A percentile compares a stretch with the other conserved stretches of the same genome.
These are phyloP conservation scores for Graphium sp. DNA, from an alignment of 2,329 filamentous ascomycete genomes.

Conservation along the genomic window DNA sequence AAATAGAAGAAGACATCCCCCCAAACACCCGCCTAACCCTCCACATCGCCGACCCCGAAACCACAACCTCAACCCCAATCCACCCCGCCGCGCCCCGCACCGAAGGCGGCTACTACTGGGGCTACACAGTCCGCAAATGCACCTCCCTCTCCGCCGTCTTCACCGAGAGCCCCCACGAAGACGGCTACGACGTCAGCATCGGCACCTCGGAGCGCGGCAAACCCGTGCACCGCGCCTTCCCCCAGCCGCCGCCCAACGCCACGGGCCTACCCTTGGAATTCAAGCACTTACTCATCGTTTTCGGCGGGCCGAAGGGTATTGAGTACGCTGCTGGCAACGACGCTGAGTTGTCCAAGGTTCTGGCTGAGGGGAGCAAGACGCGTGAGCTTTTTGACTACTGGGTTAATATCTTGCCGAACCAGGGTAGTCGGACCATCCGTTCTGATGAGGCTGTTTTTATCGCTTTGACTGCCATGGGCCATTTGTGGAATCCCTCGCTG, in stretches of 20 bases:
- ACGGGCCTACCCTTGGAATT: constrained; percentile 20
- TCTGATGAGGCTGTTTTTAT: constrained; percentile 76
- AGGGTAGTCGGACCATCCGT: constrained; percentile 67
- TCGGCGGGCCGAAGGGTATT: constrained; percentile 66
- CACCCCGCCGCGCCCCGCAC: constrained; percentile 53
- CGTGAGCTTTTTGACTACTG: constrained; percentile 67
- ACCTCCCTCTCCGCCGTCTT: constrained; percentile 55
- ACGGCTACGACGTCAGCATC: constrained; percentile 68
- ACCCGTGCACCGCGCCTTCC: constrained; percentile 28
- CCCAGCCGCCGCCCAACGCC: constrained; percentile 5
- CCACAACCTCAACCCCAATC: constrained; percentile 39
- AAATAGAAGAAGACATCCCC: constrained; percentile 44
- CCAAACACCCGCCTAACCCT: constrained; percentile 60
- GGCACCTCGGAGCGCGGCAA: constrained; percentile 67
- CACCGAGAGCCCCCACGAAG: constrained; percentile 57
- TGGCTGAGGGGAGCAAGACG: constrained; percentile 45
- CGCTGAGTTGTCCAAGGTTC: constrained; percentile 35
- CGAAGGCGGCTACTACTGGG: constrained; percentile 75
- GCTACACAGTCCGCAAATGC: constrained; percentile 54
- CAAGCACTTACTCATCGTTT: constrained; percentile 60
- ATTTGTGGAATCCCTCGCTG: no score
- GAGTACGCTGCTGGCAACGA: constrained; percentile 57
- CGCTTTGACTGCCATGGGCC: constrained; percentile 51
- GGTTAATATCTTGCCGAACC: constrained; percentile 65
- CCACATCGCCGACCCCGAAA: constrained; percentile 36